Base-by-base conservation (phyloP, 495 filamentous ascomycete species). In the Geoglossum glabrum region DNA sequence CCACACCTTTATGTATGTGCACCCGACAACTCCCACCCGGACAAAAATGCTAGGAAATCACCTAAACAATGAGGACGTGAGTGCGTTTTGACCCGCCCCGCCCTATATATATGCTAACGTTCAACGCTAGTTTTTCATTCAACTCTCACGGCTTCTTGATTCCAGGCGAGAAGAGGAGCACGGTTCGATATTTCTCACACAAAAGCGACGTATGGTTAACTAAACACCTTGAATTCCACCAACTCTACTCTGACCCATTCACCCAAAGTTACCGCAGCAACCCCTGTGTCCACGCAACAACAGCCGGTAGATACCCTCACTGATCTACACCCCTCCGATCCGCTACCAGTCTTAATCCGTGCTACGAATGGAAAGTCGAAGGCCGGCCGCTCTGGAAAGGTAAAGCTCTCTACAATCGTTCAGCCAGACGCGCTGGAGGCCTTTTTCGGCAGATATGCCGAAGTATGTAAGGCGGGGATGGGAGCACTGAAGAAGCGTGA, bases 391-490 rank as follows among this genome's bases (percentile, higher is more conserved):
- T 64, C 68, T 15, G 64, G 70, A 0, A 94, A 86, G 69, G 71
- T 86, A 61, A 95, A 95, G 68, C 63, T 97, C 30, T 86, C 85
- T 1, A 97, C 93, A 0, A 64, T 95, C 2, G 87, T 97, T 13
- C 73, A 81, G 50, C 77, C 84, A 10, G 79, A 80, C 45, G 79
- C 83, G 1, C 69, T 96, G 3, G 87, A 94, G 40, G 71, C 67
- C 0, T 98, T 98, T 63, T 98, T 85, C 69, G 72, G 72, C 17
- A 76, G 79, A 43, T 98, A 97, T 69, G 89, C 88, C n/a, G 93
- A 97, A 63, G 75, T 87, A 7, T 94, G 88, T 68, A 96, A 92
- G 72, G 70, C 74, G 0, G 87, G 89, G 19, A 97, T 96, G 90
- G 73, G 78, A 28, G 79, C 76, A 21, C 64, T 98, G 73, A 97